phyloP scores from a whole-genome alignment of 2,329 filamentous ascomycete genomes.

The Pestalotiopsis fici region DNA sequence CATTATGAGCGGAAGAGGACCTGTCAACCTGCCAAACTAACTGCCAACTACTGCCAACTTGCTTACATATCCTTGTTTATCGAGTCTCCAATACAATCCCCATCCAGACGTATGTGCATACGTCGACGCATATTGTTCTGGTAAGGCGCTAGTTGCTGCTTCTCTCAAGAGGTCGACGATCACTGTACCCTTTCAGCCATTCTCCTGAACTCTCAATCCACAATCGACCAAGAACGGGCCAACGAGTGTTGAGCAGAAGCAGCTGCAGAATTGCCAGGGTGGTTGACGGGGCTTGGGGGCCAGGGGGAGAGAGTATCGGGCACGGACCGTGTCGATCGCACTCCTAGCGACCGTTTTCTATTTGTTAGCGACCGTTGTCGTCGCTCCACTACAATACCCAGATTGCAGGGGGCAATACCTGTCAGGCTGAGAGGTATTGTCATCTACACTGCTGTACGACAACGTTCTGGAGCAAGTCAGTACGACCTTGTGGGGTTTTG shows the following conservation, averaged over 20 bases:
- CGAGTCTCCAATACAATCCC: background rate
- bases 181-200: background rate
- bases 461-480: background rate
- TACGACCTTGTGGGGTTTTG: slow-evolving; percentile 9
- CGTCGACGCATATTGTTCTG: no score
- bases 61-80: background rate
- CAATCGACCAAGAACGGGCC: background rate
- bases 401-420: slow-evolving; percentile 1
- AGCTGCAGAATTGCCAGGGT: background rate
- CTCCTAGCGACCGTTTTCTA: background rate
- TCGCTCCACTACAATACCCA: background rate
- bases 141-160: no score
- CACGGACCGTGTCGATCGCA: slow-evolving; percentile 1
- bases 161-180: background rate
- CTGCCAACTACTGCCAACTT: no score
- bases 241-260: background rate
- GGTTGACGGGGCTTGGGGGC: background rate
- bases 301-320: background rate
- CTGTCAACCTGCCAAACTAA: background rate
- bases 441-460: background rate
- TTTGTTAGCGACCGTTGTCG: background rate
- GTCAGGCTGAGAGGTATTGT: background rate
- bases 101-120: no score
- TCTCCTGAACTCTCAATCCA: background rate
- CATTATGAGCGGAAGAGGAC: no score